Conservation (phyloP, 2,329 filamentous ascomycete species). For the Ophiocordyceps camponoti-saundersi region DNA sequence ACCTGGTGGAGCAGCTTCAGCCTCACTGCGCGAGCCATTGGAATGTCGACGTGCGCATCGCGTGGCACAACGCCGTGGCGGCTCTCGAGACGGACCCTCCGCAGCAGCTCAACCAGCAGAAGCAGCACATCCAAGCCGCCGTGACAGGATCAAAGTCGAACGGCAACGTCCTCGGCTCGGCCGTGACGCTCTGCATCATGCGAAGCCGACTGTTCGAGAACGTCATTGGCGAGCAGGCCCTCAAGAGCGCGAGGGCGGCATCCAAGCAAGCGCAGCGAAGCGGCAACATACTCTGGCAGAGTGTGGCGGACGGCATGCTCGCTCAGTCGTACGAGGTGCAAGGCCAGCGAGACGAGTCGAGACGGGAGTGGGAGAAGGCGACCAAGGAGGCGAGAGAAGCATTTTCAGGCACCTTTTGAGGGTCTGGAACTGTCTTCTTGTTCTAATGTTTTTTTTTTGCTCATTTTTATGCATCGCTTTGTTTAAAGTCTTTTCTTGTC, state of each 20-base stretch:
- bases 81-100: slow-evolving; percentile 44
- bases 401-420: slow-evolving; percentile 17
- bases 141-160: slow-evolving; percentile 52
- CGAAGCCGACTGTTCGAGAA: slow-evolving; percentile 66
- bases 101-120: slow-evolving; percentile 57
- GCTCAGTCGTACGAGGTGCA: slow-evolving; percentile 59
- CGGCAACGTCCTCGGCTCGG: slow-evolving; percentile 63
- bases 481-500: background rate
- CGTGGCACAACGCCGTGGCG: slow-evolving; percentile 60
- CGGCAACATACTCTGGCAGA: slow-evolving; percentile 60
- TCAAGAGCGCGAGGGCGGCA: slow-evolving; percentile 59
- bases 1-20: slow-evolving; percentile 48
- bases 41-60: slow-evolving; percentile 60
- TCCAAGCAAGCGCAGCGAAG: slow-evolving; percentile 50
- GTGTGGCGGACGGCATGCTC: slow-evolving; percentile 64
- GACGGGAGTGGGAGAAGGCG: slow-evolving; percentile 21
- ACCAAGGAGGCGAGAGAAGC: slow-evolving; percentile 24
- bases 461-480: background rate
- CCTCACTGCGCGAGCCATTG: slow-evolving; percentile 51
- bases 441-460: background rate
- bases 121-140: slow-evolving; percentile 59
- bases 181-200: slow-evolving; percentile 74
- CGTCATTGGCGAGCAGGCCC: slow-evolving; percentile 63
- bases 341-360: slow-evolving; percentile 35
- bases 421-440: slow-evolving; percentile 1